A percentile compares a stretch with the other conserved stretches of the same genome.
Evolutionary conservation across 371 early-diverging fungal genomes (phyloP).

Genomic region (Apophysomyces trapeziformis): DNA sequence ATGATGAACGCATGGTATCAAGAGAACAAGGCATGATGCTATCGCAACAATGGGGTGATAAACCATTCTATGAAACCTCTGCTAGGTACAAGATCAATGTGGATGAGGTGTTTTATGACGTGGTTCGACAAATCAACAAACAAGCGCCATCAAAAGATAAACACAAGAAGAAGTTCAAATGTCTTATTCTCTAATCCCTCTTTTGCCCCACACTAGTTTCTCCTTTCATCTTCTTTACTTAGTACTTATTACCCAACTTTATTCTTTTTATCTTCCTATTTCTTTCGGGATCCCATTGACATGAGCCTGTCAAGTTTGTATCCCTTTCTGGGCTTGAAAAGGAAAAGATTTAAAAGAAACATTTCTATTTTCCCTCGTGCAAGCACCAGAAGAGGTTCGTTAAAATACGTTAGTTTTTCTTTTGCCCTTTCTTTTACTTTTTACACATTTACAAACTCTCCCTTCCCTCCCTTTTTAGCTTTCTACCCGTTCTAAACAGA

Average conservation of each 20-base stretch:
- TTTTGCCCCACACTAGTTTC: constrained; percentile 3
- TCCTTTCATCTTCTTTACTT: not conserved
- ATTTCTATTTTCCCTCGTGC: not conserved
- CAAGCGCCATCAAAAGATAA: constrained; percentile 48
- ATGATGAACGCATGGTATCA: constrained; percentile 76
- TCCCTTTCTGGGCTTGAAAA: not conserved
- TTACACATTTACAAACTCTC: not conserved
- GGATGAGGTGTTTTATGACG: constrained; percentile 73
- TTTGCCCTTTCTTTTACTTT: not conserved
- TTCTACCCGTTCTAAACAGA: too few relatives aligned
- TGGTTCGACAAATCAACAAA: constrained; percentile 64
- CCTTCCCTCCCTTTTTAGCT: too few relatives aligned
- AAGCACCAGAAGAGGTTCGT: not conserved
- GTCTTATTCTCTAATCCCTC: constrained; percentile 36
- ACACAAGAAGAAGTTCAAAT: constrained; percentile 45
- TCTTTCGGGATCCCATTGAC: constrained; percentile 4
- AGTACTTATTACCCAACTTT: too few relatives aligned
- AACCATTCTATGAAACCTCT: constrained; percentile 85
- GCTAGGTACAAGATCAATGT: constrained; percentile 85
- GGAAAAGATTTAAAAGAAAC: not conserved
- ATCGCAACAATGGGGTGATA: constrained; percentile 73
- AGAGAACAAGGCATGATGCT: constrained; percentile 67
- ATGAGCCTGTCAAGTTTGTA: constrained; percentile 6
- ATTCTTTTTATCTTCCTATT: constrained; percentile 1
- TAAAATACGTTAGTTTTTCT: not conserved